Conservation (phyloP, 2,329 filamentous ascomycete species). For the Ophiostoma quercus region DNA sequence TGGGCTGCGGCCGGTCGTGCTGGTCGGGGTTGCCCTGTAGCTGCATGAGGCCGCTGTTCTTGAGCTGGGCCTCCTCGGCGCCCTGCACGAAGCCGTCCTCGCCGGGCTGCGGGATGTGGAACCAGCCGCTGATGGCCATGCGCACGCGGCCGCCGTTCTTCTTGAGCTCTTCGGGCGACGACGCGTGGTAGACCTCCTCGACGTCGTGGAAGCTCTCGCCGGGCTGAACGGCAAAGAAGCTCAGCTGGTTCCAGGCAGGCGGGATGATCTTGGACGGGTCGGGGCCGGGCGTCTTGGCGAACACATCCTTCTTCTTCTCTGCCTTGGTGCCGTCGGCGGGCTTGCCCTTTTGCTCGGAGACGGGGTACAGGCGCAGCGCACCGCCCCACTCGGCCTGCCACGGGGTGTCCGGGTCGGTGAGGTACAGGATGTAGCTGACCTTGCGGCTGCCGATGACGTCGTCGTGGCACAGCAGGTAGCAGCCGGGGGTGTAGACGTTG, state of each 20-base stretch:
- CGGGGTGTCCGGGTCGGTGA: constrained; percentile 83
- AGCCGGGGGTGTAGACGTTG: constrained; percentile 95
- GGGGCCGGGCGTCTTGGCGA: constrained; percentile 73
- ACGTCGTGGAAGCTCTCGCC: constrained; percentile 99
- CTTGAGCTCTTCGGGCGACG: constrained; percentile 51
- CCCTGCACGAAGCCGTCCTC: constrained; percentile 89
- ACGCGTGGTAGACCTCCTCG: constrained; percentile 85
- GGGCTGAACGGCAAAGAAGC: constrained; percentile 96
- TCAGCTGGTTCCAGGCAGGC: constrained; percentile 93
- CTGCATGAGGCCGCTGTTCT: constrained; percentile 87
- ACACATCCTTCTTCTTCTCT: background rate
- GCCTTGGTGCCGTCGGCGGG: constrained; percentile 46
- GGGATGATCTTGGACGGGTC: constrained; percentile 79
- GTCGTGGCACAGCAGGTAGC: constrained; percentile 92
- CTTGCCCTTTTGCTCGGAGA: constrained; percentile 57
- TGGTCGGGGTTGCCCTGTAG: constrained; percentile 85
- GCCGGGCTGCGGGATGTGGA: constrained; percentile 91
- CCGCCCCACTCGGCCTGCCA: constrained; percentile 94
- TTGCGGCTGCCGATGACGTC: constrained; percentile 96
- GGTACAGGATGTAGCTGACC: constrained; percentile 94
- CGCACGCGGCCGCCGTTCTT: constrained; percentile 72
- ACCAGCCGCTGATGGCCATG: constrained; percentile 99
- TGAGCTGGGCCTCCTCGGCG: constrained; percentile 79
- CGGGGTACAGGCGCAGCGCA: constrained; percentile 80
- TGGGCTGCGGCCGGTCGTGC: constrained; percentile 72